Conservation (phyloP, 75 land plant genomes). For the Pseudotsuga menziesii region DNA sequence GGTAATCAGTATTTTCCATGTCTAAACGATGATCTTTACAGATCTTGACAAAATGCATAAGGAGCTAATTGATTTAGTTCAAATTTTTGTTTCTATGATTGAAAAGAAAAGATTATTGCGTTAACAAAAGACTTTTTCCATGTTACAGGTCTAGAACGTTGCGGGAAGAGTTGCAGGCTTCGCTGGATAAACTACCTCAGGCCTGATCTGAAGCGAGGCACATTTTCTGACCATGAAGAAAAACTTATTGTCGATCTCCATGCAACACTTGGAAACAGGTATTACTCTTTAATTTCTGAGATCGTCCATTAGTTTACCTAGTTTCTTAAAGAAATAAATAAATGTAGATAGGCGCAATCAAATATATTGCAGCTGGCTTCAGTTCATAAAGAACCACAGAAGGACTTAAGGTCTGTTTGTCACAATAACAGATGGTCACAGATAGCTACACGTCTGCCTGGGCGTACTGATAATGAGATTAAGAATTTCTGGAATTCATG, state of each 20-base stretch:
- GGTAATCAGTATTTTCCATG: slow-evolving; percentile 16
- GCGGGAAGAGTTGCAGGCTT: slow-evolving; percentile 23
- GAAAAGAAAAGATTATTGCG: not conserved
- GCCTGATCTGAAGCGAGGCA: slow-evolving; percentile 23
- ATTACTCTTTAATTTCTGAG: not conserved
- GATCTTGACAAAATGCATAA: not conserved
- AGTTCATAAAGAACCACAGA: not conserved
- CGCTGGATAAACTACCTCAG: slow-evolving; percentile 21
- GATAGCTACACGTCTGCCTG: slow-evolving; percentile 59
- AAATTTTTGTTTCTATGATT: not conserved
- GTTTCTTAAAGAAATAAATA: not conserved
- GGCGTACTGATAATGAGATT: slow-evolving; percentile 54
- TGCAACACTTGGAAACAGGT: slow-evolving; percentile 27
- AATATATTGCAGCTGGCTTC: not conserved
- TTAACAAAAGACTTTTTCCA: not conserved
- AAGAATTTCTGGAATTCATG: slow-evolving; percentile 68
- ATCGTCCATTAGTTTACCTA: not conserved
- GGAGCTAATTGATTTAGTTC: not conserved
- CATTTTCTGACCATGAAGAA: slow-evolving; percentile 18
- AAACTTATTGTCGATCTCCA: slow-evolving; percentile 28
- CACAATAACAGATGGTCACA: slow-evolving; percentile 51
- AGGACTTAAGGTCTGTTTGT: not conserved
- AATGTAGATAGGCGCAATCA: no score
- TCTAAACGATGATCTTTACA: not conserved
- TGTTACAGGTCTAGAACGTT: slow-evolving; percentile 11